Evolutionary conservation across 352 stramenopile species (phyloP), one percentile per base, ranked within the genome.

Genomic region (Phytophthora ohioensis): DNA sequence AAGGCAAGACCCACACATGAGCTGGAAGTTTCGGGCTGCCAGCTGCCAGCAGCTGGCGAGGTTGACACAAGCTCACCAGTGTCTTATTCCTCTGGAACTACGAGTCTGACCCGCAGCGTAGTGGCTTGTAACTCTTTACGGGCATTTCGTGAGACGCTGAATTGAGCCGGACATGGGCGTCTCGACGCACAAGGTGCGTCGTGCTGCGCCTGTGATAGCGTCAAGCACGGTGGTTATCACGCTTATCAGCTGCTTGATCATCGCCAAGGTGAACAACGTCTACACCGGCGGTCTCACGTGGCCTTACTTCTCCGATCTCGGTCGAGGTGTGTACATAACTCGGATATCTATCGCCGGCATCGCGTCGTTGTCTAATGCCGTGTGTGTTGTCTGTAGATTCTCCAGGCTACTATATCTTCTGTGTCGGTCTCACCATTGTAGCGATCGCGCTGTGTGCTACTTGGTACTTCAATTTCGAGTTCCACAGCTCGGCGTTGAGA

Each of bases 231-330:
- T 84, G 36, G 70, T 88, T 39, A 21, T 73, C 34, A 91, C 84
- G 38, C 78, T 91, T 39, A 57, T 88, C n/a, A 75, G 65, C 35
- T 90, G 80, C 56, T 43, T 90, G 30, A 69, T 78, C 52, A 63
- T 91, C 56, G 73, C 84, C 52, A 87, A 88, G 75, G 45, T 64
- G 41, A 67, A 75, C 10, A 57, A 84, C 64, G 59, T 88, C n/a
- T 90, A 89, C 71, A 79, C 71, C 1, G 80, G 84, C 42, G 80
- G 80, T 0, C 78, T 91, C 61, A 62, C 71, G 11, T 91, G 83
- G 83, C 81, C 84, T 10, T 91, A 85, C 71, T 89, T 91, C 71
- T 91, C 84, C 42, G 84, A 90, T 67, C 78, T 90, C 68, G 81
- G 84, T 35, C 81, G 84, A 59, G 76, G 76, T 84, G 6, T 12